These are phyloP conservation scores for Boletellus deceptivus DNA, from an alignment of 1,284 basidiomycete genomes.

Conservation along the genomic window DNA sequence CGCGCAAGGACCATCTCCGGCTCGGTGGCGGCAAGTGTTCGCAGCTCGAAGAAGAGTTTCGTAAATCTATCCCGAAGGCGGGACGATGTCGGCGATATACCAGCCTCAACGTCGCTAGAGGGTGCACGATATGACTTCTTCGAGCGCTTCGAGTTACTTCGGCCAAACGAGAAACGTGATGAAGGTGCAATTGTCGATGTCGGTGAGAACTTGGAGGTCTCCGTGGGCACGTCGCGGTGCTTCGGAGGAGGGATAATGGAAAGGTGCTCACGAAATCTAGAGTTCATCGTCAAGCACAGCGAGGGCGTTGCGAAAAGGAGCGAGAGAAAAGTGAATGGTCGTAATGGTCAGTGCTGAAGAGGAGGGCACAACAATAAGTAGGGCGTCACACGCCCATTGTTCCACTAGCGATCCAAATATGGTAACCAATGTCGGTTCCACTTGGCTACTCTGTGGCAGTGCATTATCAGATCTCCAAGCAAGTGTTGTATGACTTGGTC, in stretches of 20 bases:
- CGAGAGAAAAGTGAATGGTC: slow-evolving; percentile 4
- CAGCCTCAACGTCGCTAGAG: slow-evolving; percentile 32
- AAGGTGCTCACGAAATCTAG: slow-evolving; percentile 36
- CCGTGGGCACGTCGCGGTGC: slow-evolving; percentile 14
- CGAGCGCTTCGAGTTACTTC: slow-evolving; percentile 12
- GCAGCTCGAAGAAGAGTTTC: slow-evolving; percentile 37
- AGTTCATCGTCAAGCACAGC: slow-evolving; percentile 16
- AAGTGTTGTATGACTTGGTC: background rate
- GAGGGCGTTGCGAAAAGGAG: slow-evolving; percentile 1
- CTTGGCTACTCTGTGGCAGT: background rate
- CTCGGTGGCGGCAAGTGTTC: slow-evolving; percentile 27
- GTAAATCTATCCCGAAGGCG: slow-evolving; percentile 36
- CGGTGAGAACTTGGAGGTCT: slow-evolving; percentile 38
- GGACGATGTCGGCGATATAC: slow-evolving; percentile 12
- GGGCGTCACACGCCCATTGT: background rate
- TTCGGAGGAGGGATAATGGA: slow-evolving; percentile 23
- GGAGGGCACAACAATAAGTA: background rate
- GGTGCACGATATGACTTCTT: slow-evolving; percentile 4
- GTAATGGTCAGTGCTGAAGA: slow-evolving; percentile 8
- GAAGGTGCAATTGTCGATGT: slow-evolving; percentile 31
- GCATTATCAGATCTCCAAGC: too few species aligned
- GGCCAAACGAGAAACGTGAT: slow-evolving; percentile 19
- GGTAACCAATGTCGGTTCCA: slow-evolving; percentile 11
- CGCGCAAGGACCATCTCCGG: slow-evolving; percentile 31
- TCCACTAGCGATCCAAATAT: slow-evolving; percentile 20